A percentile compares a stretch with the other conserved stretches of the same genome.
Evolutionary conservation across 1,284 basidiomycete species (phyloP).

Genomic region (Peniophora sp.): DNA sequence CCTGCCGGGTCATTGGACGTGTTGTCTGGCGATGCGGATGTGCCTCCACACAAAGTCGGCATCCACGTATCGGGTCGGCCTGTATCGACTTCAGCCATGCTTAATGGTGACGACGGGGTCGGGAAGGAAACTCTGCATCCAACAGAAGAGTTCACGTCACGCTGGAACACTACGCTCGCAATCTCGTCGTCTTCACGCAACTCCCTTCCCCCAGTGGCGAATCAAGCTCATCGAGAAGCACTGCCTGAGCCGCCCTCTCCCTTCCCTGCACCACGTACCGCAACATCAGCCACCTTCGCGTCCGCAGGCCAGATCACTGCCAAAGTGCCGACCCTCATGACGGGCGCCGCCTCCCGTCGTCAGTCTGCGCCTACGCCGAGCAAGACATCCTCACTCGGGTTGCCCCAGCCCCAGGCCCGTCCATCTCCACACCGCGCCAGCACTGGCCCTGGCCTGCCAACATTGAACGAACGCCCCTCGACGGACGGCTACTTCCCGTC

Average conservation of each 20-base stretch:
- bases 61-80: conserved; percentile 75
- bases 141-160: conserved; percentile 67
- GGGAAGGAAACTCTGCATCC: conserved; percentile 37
- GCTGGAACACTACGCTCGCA: conserved; percentile 86
- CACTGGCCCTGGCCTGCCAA: conserved; percentile 17
- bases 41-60: conserved; percentile 38
- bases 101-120: conserved; percentile 6
- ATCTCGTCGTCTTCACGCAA: conserved; percentile 39
- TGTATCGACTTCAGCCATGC: conserved; percentile 23
- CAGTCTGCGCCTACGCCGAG: conserved; percentile 35
- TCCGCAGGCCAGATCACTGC: conserved; percentile 8
- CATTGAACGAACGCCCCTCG: conserved; percentile 28
- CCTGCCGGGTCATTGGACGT: conserved; percentile 30
- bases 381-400: conserved; percentile 22
- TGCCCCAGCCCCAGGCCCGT: conserved; percentile 6
- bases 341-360: conserved; percentile 53
- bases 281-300: conserved; percentile 14
- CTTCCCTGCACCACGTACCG: conserved; percentile 40
- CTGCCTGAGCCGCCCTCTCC: conserved; percentile 70
- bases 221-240: conserved; percentile 29
- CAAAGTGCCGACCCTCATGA: conserved; percentile 28
- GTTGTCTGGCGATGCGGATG: conserved; percentile 24
- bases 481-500: conserved; percentile 23
- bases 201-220: conserved; percentile 4
- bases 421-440: conserved; percentile 11